Evolutionary conservation across 805 yeast genomes (phyloP).

Genomic region (Lipomyces anomalus): DNA sequence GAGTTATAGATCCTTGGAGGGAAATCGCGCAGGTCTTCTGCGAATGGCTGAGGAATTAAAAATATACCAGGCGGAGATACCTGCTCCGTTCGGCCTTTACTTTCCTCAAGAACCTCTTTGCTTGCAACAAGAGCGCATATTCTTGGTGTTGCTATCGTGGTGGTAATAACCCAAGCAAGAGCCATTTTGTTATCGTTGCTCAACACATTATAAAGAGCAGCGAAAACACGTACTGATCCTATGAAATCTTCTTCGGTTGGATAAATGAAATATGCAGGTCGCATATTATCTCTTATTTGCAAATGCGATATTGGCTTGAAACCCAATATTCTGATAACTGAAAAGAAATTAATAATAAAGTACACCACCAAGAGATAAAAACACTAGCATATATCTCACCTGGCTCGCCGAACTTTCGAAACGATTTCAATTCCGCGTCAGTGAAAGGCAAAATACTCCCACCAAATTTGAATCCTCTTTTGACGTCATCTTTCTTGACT

Average conservation of each 20-base stretch:
- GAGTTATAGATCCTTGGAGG: constrained; percentile 38
- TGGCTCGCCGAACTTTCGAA: constrained; percentile 40
- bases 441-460: constrained; percentile 40
- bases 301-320: constrained; percentile 46
- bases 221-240: constrained; percentile 63
- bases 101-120: constrained; percentile 32
- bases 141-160: constrained; percentile 49
- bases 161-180: constrained; percentile 64
- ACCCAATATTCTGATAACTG: constrained; percentile 54
- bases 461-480: constrained; percentile 44
- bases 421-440: constrained; percentile 35
- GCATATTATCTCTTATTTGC: constrained; percentile 46
- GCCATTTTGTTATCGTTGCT: constrained; percentile 50
- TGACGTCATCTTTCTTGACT: neutral
- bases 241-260: constrained; percentile 56
- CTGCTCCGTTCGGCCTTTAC: constrained; percentile 19
- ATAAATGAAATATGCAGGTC: constrained; percentile 56
- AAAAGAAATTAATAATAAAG: too few relatives aligned
- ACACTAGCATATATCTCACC: too few relatives aligned
- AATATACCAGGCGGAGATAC: constrained; percentile 66
- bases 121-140: constrained; percentile 55
- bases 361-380: too few relatives aligned
- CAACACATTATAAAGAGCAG: constrained; percentile 61
- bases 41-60: constrained; percentile 61
- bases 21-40: constrained; percentile 64